These are phyloP conservation scores for Xylaria flabelliformis DNA, from an alignment of 495 filamentous ascomycete species.

Conservation along the genomic window DNA sequence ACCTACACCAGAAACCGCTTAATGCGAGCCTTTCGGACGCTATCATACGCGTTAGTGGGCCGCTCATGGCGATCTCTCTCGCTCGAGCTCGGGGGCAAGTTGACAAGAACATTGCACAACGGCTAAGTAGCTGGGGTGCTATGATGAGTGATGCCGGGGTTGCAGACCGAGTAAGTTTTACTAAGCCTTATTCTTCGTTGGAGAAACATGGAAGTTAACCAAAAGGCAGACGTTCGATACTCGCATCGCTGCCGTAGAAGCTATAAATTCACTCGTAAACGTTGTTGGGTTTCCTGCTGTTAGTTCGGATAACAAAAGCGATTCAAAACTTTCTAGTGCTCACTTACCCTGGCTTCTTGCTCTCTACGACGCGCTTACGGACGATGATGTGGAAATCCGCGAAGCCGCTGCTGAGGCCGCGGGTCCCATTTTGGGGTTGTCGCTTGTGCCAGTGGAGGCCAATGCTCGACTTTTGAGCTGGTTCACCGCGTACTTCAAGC, in stretches of 20 bases:
- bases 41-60: constrained; percentile 52
- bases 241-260: constrained; percentile 60
- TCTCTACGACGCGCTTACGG: constrained; percentile 69
- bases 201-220: constrained; percentile 22
- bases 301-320: constrained; percentile 31
- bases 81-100: constrained; percentile 17
- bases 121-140: constrained; percentile 48
- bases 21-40: constrained; percentile 54
- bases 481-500: constrained; percentile 38
- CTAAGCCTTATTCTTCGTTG: neutral
- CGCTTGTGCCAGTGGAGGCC: constrained; percentile 50
- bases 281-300: constrained; percentile 36
- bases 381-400: constrained; percentile 91
- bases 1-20: constrained; percentile 42
- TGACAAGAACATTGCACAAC: constrained; percentile 28
- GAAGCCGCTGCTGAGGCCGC: constrained; percentile 63
- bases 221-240: constrained; percentile 66
- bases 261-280: constrained; percentile 45
- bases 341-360: constrained; percentile 52
- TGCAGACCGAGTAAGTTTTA: constrained; percentile 51
- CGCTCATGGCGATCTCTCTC: constrained; percentile 44
- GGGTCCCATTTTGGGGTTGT: constrained; percentile 43
- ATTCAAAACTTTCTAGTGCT: constrained; percentile 13
- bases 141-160: constrained; percentile 52
- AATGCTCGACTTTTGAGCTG: constrained; percentile 45